phyloP scores from a whole-genome alignment of 331 rosid species.

The Quercus phellos region DNA sequence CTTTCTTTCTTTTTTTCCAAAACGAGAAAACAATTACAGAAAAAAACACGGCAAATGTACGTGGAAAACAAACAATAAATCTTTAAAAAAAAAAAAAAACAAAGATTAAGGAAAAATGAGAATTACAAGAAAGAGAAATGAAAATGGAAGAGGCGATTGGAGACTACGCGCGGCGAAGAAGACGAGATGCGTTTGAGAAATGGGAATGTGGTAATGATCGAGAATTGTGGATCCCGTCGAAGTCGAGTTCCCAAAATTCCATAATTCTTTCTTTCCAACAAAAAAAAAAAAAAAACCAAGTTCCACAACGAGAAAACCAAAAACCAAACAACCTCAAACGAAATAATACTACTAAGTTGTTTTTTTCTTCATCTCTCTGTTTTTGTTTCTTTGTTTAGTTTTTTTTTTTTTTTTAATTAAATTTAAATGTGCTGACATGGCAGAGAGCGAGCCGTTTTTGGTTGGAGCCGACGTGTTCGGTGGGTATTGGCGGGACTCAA shows the following conservation, averaged over 20 bases:
- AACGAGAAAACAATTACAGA: not conserved
- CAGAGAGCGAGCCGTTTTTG: slow-evolving; percentile 38
- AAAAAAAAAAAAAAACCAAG: not conserved
- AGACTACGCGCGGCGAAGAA: slow-evolving; percentile 26
- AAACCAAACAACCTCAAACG: slow-evolving; percentile 24
- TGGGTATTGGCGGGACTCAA: not conserved
- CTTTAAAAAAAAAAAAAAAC: not conserved
- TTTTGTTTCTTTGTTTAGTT: not conserved
- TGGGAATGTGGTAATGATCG: slow-evolving; percentile 31
- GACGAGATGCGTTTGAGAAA: slow-evolving; percentile 15
- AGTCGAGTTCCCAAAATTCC: slow-evolving; percentile 48
- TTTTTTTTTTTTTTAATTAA: not conserved
- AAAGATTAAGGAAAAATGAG: not conserved
- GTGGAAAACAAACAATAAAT: not conserved
- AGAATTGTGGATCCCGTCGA: slow-evolving; percentile 66
- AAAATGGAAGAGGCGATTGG: slow-evolving; percentile 21
- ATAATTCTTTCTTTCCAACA: slow-evolving; percentile 3
- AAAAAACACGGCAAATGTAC: no score
- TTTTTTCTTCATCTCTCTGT: slow-evolving; percentile 3
- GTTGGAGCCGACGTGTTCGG: slow-evolving; percentile 9
- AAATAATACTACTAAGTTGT: slow-evolving; percentile 16
- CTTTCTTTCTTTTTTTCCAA: not conserved
- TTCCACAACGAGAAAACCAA: not conserved
- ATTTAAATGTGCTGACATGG: slow-evolving; percentile 32
- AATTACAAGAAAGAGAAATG: slow-evolving; percentile 29